Evolutionary conservation across 2,329 filamentous ascomycete species (phyloP).

Genomic region (Pezicula radicicola): DNA sequence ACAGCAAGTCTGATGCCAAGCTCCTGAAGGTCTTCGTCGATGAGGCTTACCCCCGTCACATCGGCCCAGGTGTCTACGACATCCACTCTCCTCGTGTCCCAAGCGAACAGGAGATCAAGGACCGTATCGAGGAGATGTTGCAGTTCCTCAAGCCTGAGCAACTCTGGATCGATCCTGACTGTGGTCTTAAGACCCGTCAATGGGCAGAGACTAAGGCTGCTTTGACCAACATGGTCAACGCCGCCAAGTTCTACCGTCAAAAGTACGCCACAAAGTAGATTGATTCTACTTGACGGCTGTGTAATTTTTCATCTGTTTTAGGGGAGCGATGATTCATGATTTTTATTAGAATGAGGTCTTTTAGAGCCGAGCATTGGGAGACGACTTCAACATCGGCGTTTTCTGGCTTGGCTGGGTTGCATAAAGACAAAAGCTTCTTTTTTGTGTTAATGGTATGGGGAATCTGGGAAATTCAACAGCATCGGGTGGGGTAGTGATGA

Average conservation of each 20-base stretch:
- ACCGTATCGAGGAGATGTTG: conserved; percentile 97
- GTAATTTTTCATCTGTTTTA: conserved; percentile 7
- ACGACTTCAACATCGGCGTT: conserved; percentile 51
- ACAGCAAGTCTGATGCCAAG: conserved; percentile 99
- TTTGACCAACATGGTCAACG: conserved; percentile 94
- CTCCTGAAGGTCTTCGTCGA: conserved; percentile 98
- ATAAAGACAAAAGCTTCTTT: conserved; percentile 27
- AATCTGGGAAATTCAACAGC: conserved; percentile 26
- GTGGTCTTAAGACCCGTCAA: conserved; percentile 97
- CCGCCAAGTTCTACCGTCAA: conserved; percentile 92
- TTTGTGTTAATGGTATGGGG: conserved; percentile 4
- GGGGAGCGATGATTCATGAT: conserved; percentile 7
- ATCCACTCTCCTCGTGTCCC: conserved; percentile 99
- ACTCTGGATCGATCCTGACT: conserved; percentile 99
- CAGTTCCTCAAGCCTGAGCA: conserved; percentile 95
- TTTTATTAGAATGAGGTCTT: conserved; percentile 14
- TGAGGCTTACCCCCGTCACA: conserved; percentile 95
- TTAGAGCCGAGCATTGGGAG: conserved; percentile 19
- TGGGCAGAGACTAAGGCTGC: conserved; percentile 99
- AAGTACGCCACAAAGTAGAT: conserved; percentile 59
- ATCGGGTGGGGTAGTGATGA: conserved; percentile 23
- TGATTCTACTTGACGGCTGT: background rate
- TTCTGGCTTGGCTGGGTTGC: conserved; percentile 20
- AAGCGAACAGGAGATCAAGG: conserved; percentile 96
- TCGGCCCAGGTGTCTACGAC: conserved; percentile 98